Evolutionary conservation across 1,139 yeast species (phyloP).

Genomic region (Hyphopichia burtonii): DNA sequence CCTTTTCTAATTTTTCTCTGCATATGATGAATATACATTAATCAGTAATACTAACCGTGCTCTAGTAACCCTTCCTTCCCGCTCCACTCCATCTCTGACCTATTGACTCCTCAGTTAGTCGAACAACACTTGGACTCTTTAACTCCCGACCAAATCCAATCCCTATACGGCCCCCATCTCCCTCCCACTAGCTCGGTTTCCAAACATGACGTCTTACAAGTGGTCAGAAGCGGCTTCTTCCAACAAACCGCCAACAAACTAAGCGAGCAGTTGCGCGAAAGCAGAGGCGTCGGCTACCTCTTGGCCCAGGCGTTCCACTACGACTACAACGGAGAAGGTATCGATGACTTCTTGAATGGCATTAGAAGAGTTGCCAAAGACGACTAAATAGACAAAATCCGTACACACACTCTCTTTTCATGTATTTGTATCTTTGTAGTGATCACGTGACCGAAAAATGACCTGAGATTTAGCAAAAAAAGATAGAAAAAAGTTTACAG

Average conservation of each 20-base stretch:
- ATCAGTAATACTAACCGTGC: neutral
- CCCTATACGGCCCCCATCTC: conserved; percentile 37
- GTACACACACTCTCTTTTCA: no score
- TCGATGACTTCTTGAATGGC: conserved; percentile 52
- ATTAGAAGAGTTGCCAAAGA: conserved; percentile 33
- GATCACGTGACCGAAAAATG: neutral
- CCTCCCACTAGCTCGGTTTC: conserved; percentile 43
- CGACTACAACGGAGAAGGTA: conserved; percentile 59
- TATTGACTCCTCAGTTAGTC: conserved; percentile 39
- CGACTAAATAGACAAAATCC: no score
- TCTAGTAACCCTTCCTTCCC: conserved; percentile 13
- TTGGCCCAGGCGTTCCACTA: conserved; percentile 52
- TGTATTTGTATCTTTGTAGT: no score
- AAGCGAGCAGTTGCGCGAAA: conserved; percentile 38
- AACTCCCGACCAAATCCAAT: conserved; percentile 33
- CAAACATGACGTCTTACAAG: conserved; percentile 40
- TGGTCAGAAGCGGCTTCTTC: conserved; percentile 55
- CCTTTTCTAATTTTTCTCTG: no score
- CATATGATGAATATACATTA: conserved; percentile 1
- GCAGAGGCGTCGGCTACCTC: conserved; percentile 51
- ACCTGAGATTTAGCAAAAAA: neutral
- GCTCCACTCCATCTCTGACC: conserved; percentile 33
- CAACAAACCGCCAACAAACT: conserved; percentile 46
- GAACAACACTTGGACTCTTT: conserved; percentile 39
- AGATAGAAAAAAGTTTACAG: neutral